Evolutionary conservation across 2,329 filamentous ascomycete genomes (phyloP).

Genomic region (Phyllachora maydis): DNA sequence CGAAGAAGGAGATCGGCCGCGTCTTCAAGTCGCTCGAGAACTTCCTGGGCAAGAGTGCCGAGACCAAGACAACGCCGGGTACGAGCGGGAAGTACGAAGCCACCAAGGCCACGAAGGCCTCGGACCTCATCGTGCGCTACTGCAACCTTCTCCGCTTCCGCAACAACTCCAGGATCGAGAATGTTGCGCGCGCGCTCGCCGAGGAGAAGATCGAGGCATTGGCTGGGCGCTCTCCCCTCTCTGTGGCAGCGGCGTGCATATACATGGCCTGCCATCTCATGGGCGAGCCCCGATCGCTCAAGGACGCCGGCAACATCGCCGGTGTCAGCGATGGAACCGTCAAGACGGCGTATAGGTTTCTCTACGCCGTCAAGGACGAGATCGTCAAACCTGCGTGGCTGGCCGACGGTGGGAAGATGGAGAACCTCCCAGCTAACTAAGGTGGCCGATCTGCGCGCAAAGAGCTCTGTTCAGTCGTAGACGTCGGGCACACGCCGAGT

Average conservation of each 20-base stretch:
- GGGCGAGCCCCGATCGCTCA: constrained; percentile 57
- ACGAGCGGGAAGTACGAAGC: constrained; percentile 49
- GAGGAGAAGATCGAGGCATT: constrained; percentile 58
- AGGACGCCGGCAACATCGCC: constrained; percentile 66
- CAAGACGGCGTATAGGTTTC: constrained; percentile 79
- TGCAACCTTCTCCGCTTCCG: constrained; percentile 65
- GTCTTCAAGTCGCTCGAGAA: constrained; percentile 88
- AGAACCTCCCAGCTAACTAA: constrained; percentile 43
- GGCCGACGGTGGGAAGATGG: constrained; percentile 48
- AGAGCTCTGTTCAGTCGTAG: too few species aligned
- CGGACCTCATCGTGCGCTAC: constrained; percentile 74
- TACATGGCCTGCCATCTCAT: constrained; percentile 87
- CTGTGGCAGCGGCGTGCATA: constrained; percentile 86
- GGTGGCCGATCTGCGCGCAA: too few species aligned
- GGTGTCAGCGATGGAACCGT: constrained; percentile 95
- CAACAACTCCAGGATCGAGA: constrained; percentile 51
- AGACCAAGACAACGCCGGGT: constrained; percentile 40
- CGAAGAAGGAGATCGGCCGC: constrained; percentile 91
- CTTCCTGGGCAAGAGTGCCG: constrained; percentile 48
- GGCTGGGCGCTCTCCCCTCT: constrained; percentile 82
- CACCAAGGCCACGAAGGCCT: constrained; percentile 58
- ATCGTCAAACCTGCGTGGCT: constrained; percentile 63
- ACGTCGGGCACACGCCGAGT: too few species aligned
- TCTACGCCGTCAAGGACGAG: constrained; percentile 54
- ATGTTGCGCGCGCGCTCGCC: constrained; percentile 61